Conservation (phyloP, 2,329 filamentous ascomycete genomes). For the Metarhizium guizhouense region DNA sequence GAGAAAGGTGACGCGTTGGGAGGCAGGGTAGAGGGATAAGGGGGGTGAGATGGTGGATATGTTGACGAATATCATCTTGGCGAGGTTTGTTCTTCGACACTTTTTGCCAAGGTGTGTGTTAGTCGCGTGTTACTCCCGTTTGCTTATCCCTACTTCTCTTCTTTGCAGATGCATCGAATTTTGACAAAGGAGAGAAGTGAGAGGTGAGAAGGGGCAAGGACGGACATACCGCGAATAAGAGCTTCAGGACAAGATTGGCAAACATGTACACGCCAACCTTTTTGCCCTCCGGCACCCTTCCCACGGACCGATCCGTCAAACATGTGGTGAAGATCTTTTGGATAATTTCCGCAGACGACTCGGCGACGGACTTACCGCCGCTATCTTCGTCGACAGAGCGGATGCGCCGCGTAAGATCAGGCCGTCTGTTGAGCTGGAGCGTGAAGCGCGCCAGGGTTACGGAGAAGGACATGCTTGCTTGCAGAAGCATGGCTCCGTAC, state of each 20-base stretch:
- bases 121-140: neutral
- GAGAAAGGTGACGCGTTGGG: conserved; percentile 83
- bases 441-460: conserved; percentile 73
- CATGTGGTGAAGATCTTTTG: conserved; percentile 89
- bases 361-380: conserved; percentile 69
- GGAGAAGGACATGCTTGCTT: conserved; percentile 75
- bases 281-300: conserved; percentile 68
- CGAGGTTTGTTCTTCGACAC: conserved; percentile 74
- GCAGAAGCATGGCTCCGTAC: conserved; percentile 72
- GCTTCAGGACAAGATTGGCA: conserved; percentile 81
- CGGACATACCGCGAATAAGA: conserved; percentile 65
- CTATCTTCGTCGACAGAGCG: conserved; percentile 50
- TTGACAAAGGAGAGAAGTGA: conserved; percentile 4
- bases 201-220: neutral
- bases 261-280: conserved; percentile 85
- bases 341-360: conserved; percentile 80
- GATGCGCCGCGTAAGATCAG: conserved; percentile 65
- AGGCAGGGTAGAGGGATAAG: conserved; percentile 70
- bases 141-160: neutral
- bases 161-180: neutral
- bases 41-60: conserved; percentile 78
- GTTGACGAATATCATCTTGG: conserved; percentile 82
- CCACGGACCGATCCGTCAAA: conserved; percentile 67
- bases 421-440: conserved; percentile 72
- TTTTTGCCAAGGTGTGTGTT: conserved; percentile 19